A percentile compares a stretch with the other conserved stretches of the same genome.
These are phyloP conservation scores for Elsinoe australis DNA, from an alignment of 2,329 filamentous ascomycete genomes.

Conservation along the genomic window DNA sequence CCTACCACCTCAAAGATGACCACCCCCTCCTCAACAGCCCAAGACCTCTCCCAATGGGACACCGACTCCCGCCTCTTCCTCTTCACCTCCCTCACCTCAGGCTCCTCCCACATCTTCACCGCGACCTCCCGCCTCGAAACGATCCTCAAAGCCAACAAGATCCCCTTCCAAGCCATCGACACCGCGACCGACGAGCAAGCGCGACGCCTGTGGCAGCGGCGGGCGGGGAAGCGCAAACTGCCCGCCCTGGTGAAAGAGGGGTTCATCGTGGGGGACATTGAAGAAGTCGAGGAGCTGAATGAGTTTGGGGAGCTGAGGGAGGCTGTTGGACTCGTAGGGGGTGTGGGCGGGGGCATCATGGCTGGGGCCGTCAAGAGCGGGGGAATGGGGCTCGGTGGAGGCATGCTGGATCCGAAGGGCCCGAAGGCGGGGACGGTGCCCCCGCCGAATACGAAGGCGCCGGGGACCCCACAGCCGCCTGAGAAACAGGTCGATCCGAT, in stretches of 20 bases:
- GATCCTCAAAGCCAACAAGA: conserved; percentile 87
- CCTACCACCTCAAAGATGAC: not conserved
- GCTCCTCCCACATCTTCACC: conserved; percentile 91
- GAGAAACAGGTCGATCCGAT: conserved; percentile 24
- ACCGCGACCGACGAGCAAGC: conserved; percentile 84
- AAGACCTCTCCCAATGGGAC: conserved; percentile 39
- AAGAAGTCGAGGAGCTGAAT: conserved; percentile 97
- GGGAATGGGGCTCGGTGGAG: conserved; percentile 19
- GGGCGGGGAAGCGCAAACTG: conserved; percentile 78
- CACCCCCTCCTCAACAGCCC: conserved; percentile 9
- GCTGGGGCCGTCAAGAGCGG: conserved; percentile 28
- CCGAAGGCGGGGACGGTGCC: conserved; percentile 21
- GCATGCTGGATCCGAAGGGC: conserved; percentile 25
- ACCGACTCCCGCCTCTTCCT: conserved; percentile 63
- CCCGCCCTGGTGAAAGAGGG: conserved; percentile 85
- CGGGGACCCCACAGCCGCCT: conserved; percentile 25
- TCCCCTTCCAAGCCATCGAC: conserved; percentile 89
- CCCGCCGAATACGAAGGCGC: conserved; percentile 24
- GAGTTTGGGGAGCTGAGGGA: conserved; percentile 93
- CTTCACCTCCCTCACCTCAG: conserved; percentile 91
- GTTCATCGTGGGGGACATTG: conserved; percentile 75
- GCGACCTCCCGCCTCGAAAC: conserved; percentile 93
- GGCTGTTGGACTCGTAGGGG: conserved; percentile 56
- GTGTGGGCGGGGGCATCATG: conserved; percentile 38
- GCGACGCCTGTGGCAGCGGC: conserved; percentile 77